Evolutionary conservation across 1,139 yeast genomes (phyloP).

Genomic region (Geotrichum histeridarum): DNA sequence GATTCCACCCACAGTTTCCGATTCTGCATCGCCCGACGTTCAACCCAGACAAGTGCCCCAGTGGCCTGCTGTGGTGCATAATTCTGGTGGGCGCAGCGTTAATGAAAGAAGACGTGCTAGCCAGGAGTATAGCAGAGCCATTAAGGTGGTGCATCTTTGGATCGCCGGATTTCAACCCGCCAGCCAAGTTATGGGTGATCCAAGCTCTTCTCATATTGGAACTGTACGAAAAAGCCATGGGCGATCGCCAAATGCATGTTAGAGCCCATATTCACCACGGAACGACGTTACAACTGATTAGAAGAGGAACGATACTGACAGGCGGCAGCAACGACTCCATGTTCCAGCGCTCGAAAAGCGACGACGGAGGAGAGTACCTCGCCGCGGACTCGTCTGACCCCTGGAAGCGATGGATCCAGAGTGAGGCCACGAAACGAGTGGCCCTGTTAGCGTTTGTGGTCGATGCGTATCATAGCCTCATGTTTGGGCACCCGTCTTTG

Average conservation of each 20-base stretch:
- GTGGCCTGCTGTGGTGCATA: conserved; percentile 52
- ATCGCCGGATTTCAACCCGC: conserved; percentile 53
- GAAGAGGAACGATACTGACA: conserved; percentile 56
- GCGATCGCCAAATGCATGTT: conserved; percentile 55
- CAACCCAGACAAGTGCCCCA: conserved; percentile 48
- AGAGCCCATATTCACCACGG: conserved; percentile 76
- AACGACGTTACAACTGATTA: conserved; percentile 62
- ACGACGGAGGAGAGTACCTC: conserved; percentile 10
- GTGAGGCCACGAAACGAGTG: conserved; percentile 70
- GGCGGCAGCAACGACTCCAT: conserved; percentile 12
- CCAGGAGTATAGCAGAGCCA: conserved; percentile 54
- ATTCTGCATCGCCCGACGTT: conserved; percentile 62
- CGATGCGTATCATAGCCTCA: conserved; percentile 74
- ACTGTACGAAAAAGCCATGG: conserved; percentile 60
- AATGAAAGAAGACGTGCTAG: conserved; percentile 38
- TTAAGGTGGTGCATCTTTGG: conserved; percentile 58
- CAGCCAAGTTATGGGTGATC: conserved; percentile 58
- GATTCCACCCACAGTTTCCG: conserved; percentile 59
- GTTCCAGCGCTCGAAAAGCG: neutral
- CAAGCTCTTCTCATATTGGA: conserved; percentile 62
- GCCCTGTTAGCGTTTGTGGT: conserved; percentile 76
- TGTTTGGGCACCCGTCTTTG: conserved; percentile 69
- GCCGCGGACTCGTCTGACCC: conserved; percentile 26
- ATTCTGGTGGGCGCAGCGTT: conserved; percentile 51
- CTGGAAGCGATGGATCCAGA: conserved; percentile 66